Base-by-base conservation (phyloP, 1,284 basidiomycete species). In the Ganoderma lingzhi region DNA sequence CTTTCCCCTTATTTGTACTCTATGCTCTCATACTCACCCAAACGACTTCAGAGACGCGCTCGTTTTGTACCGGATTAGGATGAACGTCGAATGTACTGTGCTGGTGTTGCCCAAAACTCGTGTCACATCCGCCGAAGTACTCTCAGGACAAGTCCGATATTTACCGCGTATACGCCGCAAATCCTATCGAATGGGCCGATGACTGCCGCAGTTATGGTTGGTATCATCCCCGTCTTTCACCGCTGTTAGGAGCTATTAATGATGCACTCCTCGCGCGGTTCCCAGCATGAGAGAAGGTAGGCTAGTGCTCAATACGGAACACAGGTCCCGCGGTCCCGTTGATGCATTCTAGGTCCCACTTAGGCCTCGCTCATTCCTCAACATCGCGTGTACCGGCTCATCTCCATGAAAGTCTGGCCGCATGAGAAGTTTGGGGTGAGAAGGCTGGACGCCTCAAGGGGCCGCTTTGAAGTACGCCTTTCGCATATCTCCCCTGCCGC, bases 401-500 rank as follows among this genome's bases (percentile, higher is more conserved):
- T 37, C 59, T n/a, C 12, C 41, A 44, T 28, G 59, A 61, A 42
- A 30, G 39, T 42, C 39, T 41, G 30, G 12, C 23, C 35, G 32
- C 3, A 56, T 23, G 41, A 67, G 51, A 66, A 35, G 35, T 35
- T 35, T 35, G 35, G 35, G 28, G 58, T 15, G 45, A 37, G 28
- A 23, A 55, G 58, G 58, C 44, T 28, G 53, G 62, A 45, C 63
- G 19, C 41, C 39, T 30, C 64, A 45, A 23, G 23, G 48, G 23
- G 23, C 23, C 48, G 48, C 32, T 60, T 19, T 51, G 53, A 51
- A 67, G 68, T 71, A 68, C 68, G 71, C 67, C 61, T 64, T 66
- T 67, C 70, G 44, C 70, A 67, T 69, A 67, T 63, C 42, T 15
- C 44, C 37, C 35, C n/a, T 61, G 12, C 39, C 53, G 39, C 62